These are phyloP conservation scores for Fusarium paranaense DNA, from an alignment of 2,329 filamentous ascomycete genomes.

Conservation along the genomic window DNA sequence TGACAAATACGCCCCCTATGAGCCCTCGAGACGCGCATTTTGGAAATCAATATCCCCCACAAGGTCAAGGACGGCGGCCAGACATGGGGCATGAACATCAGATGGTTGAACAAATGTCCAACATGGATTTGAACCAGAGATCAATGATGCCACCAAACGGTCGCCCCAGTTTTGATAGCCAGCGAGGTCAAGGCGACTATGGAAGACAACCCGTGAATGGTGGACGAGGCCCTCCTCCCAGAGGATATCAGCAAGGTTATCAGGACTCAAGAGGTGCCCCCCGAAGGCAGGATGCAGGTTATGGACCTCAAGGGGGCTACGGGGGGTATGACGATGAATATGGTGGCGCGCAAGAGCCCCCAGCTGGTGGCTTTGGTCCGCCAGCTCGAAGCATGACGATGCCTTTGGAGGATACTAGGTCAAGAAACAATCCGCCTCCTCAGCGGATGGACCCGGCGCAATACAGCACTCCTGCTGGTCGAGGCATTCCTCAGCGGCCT, in stretches of 20 bases:
- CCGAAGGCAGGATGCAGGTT: conserved; percentile 39
- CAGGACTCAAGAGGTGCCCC: conserved; percentile 45
- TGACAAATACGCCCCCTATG: conserved; percentile 46
- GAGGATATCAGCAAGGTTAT: conserved; percentile 51
- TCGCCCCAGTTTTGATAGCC: conserved; percentile 43
- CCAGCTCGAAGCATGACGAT: conserved; percentile 72
- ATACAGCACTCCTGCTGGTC: conserved; percentile 58
- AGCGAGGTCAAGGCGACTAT: conserved; percentile 43
- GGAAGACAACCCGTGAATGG: conserved; percentile 42
- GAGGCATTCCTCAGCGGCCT: conserved; percentile 63
- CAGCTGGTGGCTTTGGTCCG: conserved; percentile 59
- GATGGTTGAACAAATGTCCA: conserved; percentile 49
- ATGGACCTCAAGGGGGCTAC: conserved; percentile 40
- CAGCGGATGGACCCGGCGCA: conserved; percentile 59
- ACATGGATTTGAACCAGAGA: conserved; percentile 51
- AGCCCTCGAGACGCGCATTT: conserved; percentile 45
- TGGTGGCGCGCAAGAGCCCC: conserved; percentile 45
- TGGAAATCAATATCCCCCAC: conserved; percentile 38
- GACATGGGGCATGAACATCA: conserved; percentile 46
- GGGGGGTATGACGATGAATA: conserved; percentile 45
- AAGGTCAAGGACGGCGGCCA: conserved; percentile 35
- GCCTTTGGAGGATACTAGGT: conserved; percentile 62
- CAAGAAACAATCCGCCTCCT: conserved; percentile 51
- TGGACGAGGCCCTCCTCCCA: conserved; percentile 41
- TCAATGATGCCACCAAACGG: conserved; percentile 35